Conservation (phyloP, 768 basidiomycete species). For the Pleurotus ostreatus region DNA sequence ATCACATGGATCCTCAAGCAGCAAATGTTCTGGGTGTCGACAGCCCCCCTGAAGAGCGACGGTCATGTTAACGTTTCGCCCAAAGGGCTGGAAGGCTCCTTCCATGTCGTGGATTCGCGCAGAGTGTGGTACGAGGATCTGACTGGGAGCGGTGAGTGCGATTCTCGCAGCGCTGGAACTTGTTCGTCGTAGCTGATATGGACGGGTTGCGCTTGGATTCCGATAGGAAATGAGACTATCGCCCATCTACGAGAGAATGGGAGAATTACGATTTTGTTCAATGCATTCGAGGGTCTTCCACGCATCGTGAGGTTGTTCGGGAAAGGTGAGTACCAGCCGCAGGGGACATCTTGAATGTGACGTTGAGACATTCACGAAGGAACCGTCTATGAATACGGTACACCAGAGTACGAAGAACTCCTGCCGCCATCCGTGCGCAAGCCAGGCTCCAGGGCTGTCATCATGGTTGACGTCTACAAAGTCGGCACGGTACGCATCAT, state of each 20-base stretch:
- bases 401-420: constrained; percentile 52
- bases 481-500: constrained; percentile 35
- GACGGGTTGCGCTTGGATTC: not conserved
- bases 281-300: constrained; percentile 56
- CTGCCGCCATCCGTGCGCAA: constrained; percentile 42
- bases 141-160: constrained; percentile 58
- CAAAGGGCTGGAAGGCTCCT: constrained; percentile 56
- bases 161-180: too few relatives aligned
- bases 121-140: constrained; percentile 74
- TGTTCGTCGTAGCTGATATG: not conserved
- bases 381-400: constrained; percentile 57
- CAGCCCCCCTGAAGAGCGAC: constrained; percentile 50
- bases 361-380: constrained; percentile 31
- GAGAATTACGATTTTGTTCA: constrained; percentile 58
- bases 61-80: constrained; percentile 70
- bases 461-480: constrained; percentile 58
- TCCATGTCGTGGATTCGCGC: constrained; percentile 51
- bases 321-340: constrained; percentile 31
- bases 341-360: not conserved
- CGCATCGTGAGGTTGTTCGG: constrained; percentile 57
- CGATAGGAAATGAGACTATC: constrained; percentile 51
- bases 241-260: constrained; percentile 62
- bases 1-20: constrained; percentile 57
- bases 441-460: constrained; percentile 58
- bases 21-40: constrained; percentile 70